phyloP scores from a whole-genome alignment of 805 yeast species.

The Saturnispora hagleri region DNA sequence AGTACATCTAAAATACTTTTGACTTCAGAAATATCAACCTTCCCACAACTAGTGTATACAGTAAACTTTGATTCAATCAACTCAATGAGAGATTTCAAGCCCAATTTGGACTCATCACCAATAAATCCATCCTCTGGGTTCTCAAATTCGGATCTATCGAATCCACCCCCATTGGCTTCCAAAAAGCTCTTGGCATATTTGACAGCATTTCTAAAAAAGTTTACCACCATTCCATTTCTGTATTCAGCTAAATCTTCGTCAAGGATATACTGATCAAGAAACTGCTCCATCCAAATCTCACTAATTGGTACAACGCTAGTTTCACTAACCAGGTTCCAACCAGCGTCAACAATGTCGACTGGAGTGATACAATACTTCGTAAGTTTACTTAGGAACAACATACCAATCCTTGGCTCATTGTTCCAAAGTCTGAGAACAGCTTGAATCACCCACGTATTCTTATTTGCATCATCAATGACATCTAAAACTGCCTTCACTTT shows the following conservation, averaged over 20 bases:
- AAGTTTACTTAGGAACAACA: constrained; percentile 46
- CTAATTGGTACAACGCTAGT: constrained; percentile 29
- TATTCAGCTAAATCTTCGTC: constrained; percentile 13
- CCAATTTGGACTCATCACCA: constrained; percentile 11
- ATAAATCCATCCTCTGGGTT: constrained; percentile 1
- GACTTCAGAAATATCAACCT: neutral
- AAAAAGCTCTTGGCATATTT: neutral
- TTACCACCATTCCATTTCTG: constrained; percentile 9
- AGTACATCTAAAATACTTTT: neutral
- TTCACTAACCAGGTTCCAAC: constrained; percentile 26
- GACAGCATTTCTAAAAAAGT: constrained; percentile 7
- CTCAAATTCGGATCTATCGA: neutral
- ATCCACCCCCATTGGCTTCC: constrained; percentile 3
- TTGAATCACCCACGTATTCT: constrained; percentile 41
- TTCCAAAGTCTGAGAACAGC: constrained; percentile 59
- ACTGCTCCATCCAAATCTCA: constrained; percentile 39
- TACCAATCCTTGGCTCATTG: constrained; percentile 55
- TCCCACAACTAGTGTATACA: neutral
- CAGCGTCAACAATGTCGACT: constrained; percentile 33
- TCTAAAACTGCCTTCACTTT: constrained; percentile 20
- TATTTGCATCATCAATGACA: constrained; percentile 20
- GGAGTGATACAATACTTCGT: constrained; percentile 35
- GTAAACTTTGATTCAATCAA: constrained; percentile 6
- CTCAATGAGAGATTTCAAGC: constrained; percentile 6
- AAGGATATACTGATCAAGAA: constrained; percentile 21